Conservation (phyloP, 148 eudicot species). For the Amaranthus palmeri region DNA sequence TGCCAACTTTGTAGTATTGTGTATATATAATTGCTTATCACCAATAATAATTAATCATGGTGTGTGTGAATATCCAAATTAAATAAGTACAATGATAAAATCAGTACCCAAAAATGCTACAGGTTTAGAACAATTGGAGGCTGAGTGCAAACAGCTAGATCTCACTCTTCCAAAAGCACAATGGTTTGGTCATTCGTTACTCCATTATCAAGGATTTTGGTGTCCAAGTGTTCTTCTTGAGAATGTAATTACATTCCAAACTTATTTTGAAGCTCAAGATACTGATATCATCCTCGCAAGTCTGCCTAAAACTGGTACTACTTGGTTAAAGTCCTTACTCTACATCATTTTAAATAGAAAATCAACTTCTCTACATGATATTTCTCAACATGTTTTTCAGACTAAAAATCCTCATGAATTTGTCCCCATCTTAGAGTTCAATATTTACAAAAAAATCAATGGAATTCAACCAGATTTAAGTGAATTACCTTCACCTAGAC, state of each 20-base stretch:
- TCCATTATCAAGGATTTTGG: background rate
- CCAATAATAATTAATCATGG: too few relatives aligned
- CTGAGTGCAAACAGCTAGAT: background rate
- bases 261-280: background rate
- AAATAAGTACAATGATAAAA: too few relatives aligned
- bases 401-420: background rate
- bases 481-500: too few relatives aligned
- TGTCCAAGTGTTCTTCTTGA: background rate
- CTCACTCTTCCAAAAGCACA: background rate
- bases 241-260: background rate
- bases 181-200: background rate
- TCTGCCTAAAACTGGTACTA: background rate
- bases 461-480: too few relatives aligned
- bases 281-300: background rate
- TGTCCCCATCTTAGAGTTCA: background rate
- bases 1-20: too few relatives aligned
- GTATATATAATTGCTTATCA: too few relatives aligned
- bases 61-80: too few relatives aligned
- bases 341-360: background rate
- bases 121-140: background rate
- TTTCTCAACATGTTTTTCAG: background rate
- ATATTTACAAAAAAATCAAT: background rate
- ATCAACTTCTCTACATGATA: background rate
- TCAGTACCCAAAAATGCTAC: background rate
- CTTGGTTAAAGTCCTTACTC: background rate